Evolutionary conservation across 1,139 yeast species (phyloP), one percentile per base, ranked within the genome.

Genomic region (Keqinozyma sinolaborantium): DNA sequence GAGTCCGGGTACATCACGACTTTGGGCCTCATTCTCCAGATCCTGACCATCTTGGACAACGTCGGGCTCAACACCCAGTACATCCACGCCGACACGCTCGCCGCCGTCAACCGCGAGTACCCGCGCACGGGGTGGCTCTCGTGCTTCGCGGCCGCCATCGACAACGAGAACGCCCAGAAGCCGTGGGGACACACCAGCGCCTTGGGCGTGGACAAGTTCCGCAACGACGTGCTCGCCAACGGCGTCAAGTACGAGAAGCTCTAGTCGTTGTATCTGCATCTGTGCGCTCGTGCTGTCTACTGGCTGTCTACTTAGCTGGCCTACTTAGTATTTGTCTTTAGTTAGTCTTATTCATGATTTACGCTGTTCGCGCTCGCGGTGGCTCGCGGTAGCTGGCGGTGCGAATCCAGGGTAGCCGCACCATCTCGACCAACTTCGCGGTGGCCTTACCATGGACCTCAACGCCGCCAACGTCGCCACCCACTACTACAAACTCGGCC

Each of bases 131-230:
- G 64, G 8, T 62, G 68, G 69, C 40, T 50, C 25, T 39, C 39
- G 9, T 62, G 69, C 34, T 62, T 62, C 46, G 65, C 66, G 13
- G 39, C 26, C 5, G 64, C 62, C n/a, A 58, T 62, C 32, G 64
- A 60, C 32, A 49, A 50, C 15, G 69, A 62, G 31, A 61, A 60
- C 36, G 28, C 35, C 10, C 32, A 42, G 14, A 58, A 59, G 41
- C 64, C 64, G 10, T 58, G 64, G 66, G 64, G 66, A 12, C 67
- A 61, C 33, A 61, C 67, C 14, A 49, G 58, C 36, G 51, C 60
- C n/a, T 49, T 61, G 34, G 68, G 67, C 0, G 58, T 55, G 4
- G 56, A 54, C 8, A 41, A 57, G 19, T 61, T 60, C 39, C 43
- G 58, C 24, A 43, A 51, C 26, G 49, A 49, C 29, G 64, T 62